These are phyloP conservation scores for Candida michaelii DNA, from an alignment of 805 yeast species.

Conservation along the genomic window DNA sequence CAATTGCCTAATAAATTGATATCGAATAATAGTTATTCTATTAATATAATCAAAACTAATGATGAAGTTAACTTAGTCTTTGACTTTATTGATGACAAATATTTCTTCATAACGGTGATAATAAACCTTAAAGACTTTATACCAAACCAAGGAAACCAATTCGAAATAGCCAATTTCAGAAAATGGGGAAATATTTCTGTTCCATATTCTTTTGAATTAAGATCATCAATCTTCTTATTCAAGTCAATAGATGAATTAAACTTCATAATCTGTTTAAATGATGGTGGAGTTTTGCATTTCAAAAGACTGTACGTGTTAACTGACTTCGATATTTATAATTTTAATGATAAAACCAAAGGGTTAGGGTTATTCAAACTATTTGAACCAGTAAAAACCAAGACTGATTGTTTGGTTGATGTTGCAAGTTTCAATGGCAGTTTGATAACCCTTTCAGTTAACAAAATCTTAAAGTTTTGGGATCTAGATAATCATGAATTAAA, in stretches of 20 bases:
- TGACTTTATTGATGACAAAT: constrained; percentile 54
- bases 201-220: constrained; percentile 57
- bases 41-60: constrained; percentile 8
- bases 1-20: constrained; percentile 25
- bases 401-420: constrained; percentile 44
- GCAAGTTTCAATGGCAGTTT: constrained; percentile 36
- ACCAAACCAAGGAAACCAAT: constrained; percentile 17
- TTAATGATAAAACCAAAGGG: constrained; percentile 45
- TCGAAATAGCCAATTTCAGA: constrained; percentile 31
- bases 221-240: constrained; percentile 30
- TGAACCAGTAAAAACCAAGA: constrained; percentile 24
- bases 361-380: constrained; percentile 6
- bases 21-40: constrained; percentile 18
- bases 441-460: constrained; percentile 55
- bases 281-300: constrained; percentile 74
- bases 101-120: constrained; percentile 50
- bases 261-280: constrained; percentile 61
- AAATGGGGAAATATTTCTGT: constrained; percentile 69
- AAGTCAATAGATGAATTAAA: constrained; percentile 45
- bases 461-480: constrained; percentile 61
- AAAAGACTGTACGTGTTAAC: constrained; percentile 36
- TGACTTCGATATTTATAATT: constrained; percentile 46
- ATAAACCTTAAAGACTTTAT: constrained; percentile 47
- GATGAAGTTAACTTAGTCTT: constrained; percentile 34
- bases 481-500: constrained; percentile 30